Evolutionary conservation across 2,329 filamentous ascomycete genomes (phyloP).

Genomic region (Colletotrichum gigasporum): DNA sequence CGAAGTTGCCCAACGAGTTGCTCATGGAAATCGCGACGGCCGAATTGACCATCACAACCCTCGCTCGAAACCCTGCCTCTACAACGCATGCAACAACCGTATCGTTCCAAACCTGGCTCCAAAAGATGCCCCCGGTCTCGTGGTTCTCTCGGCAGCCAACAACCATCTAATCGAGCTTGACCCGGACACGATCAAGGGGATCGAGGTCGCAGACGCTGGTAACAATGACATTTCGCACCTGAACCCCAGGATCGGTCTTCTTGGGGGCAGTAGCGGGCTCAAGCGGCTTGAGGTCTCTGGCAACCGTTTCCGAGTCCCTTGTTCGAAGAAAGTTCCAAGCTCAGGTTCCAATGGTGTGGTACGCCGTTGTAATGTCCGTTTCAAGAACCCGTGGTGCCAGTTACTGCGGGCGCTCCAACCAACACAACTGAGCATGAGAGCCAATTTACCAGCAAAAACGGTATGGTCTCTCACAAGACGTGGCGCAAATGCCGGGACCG

Average conservation of each 20-base stretch:
- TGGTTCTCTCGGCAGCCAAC: constrained; percentile 77
- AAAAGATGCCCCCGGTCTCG: constrained; percentile 75
- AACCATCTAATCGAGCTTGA: constrained; percentile 81
- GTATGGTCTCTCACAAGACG: not conserved
- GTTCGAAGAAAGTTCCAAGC: too few relatives aligned
- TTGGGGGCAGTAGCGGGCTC: constrained; percentile 69
- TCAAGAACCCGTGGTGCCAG: too few relatives aligned
- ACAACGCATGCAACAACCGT: too few relatives aligned
- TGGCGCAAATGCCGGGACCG: not conserved
- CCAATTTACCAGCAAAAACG: not conserved
- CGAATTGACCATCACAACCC: too few relatives aligned
- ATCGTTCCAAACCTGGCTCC: too few relatives aligned
- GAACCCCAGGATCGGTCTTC: constrained; percentile 81
- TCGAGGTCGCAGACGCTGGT: constrained; percentile 80
- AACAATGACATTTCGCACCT: constrained; percentile 89
- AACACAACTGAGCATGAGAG: not conserved
- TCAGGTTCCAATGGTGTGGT: too few relatives aligned
- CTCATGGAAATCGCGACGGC: too few relatives aligned
- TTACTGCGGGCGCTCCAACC: not conserved
- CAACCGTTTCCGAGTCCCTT: constrained; percentile 88
- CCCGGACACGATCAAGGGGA: constrained; percentile 76
- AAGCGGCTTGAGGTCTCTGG: constrained; percentile 80
- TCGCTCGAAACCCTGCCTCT: too few relatives aligned
- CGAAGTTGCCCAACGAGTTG: too few relatives aligned
- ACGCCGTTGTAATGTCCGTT: too few relatives aligned